Base-by-base conservation (phyloP, 179 eudicot genomes). In the Patellifolia procumbens region DNA sequence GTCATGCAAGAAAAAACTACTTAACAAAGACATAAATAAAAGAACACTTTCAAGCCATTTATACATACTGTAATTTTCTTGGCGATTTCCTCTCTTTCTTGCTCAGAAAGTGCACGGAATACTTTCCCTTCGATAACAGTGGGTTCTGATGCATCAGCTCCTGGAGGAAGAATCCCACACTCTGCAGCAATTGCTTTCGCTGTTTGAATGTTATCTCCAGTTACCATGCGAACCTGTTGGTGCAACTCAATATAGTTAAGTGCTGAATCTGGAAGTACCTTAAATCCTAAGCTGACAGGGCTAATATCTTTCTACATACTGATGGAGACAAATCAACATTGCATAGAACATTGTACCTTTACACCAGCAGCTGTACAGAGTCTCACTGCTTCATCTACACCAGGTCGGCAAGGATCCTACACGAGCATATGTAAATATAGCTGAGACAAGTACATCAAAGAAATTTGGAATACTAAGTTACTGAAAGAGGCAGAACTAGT, bases 341-440 rank as follows among this genome's bases (percentile, higher is more conserved):
- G 15, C n/a, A 48, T n/a, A 72, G 7, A 45, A 39, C 62, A 19
- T n/a, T 34, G 37, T 86, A 94, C 98, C 98, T 89, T 88, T 58
- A 94, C 95, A 74, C 98, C 98, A 73, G 98, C 94, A 69, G 86
- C 83, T 59, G 82, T 74, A 68, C 97, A 94, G 20, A 91, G 65
- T 77, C 83, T 83, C 73, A 94, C 98, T 48, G 98, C 97, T 59
- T 91, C 93, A 83, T 79, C 88, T 62, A 92, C 98, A 76, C 97
- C 97, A 37, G 97, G 92, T n/a, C 97, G 92, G 74, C 98, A 92
- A 78, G 98, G 98, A 85, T 94, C 98, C 97, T 92, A 78, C 75
- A 74, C 46, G 87, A 32, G 70, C 70, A 80, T 68, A 69, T 63
- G n/a, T n/a, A n/a, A 60, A 71, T 29, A 62, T 9, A 74, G 51